phyloP scores from a whole-genome alignment of 768 basidiomycete genomes.

The Mycena olivaceomarginata region DNA sequence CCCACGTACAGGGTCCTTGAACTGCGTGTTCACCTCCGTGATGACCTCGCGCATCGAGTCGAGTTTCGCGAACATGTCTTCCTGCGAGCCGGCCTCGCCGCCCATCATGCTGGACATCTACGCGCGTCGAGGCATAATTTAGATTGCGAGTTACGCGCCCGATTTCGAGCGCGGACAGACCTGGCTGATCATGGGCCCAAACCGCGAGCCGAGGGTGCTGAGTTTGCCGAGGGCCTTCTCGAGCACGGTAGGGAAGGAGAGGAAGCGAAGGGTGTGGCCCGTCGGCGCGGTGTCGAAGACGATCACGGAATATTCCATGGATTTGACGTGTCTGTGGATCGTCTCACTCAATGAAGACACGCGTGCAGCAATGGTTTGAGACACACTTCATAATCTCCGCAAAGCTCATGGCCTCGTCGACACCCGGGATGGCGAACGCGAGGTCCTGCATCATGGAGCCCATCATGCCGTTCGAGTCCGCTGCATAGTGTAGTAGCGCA shows the following conservation, averaged over 20 bases:
- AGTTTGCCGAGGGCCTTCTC: constrained; percentile 98
- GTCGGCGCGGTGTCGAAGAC: constrained; percentile 99
- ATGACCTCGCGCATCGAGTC: constrained; percentile 98
- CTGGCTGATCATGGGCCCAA: constrained; percentile 98
- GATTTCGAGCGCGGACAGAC: constrained; percentile 51
- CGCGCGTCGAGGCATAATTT: not conserved
- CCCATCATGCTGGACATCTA: constrained; percentile 99
- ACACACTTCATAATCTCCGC: constrained; percentile 99
- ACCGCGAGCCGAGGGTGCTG: constrained; percentile 93
- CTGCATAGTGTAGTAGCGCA: constrained; percentile 56
- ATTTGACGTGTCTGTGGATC: constrained; percentile 92
- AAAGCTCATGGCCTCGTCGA: constrained; percentile 99
- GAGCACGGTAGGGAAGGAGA: constrained; percentile 98
- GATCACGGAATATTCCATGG: constrained; percentile 99
- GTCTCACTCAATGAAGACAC: not conserved
- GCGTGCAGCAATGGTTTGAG: not conserved
- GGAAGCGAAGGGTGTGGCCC: constrained; percentile 97
- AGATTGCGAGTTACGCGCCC: not conserved
- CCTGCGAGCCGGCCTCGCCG: constrained; percentile 90
- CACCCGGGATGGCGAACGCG: constrained; percentile 98
- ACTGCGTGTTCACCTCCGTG: constrained; percentile 98
- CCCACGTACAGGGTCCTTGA: constrained; percentile 94
- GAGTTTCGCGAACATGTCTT: constrained; percentile 99
- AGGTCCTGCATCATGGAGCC: constrained; percentile 99
- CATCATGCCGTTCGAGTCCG: constrained; percentile 96